These are phyloP conservation scores for Cornus suecica DNA, from an alignment of 148 eudicot genomes.

Conservation along the genomic window DNA sequence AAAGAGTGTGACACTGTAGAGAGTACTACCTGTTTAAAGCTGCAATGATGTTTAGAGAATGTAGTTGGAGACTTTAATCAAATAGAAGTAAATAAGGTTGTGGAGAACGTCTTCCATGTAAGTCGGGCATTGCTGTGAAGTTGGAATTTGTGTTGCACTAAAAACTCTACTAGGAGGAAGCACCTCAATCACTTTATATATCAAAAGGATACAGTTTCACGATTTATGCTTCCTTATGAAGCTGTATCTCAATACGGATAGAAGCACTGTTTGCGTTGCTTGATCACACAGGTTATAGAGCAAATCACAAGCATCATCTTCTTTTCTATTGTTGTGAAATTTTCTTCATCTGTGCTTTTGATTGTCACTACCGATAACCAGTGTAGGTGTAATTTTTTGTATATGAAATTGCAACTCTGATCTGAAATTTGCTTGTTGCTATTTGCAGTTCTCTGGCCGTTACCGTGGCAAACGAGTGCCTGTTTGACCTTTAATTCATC, in stretches of 20 bases:
- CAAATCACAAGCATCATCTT: not conserved
- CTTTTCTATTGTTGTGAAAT: not conserved
- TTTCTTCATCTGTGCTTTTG: conserved; percentile 44
- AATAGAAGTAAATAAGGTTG: not conserved
- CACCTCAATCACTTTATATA: not conserved
- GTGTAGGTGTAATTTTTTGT: conserved; percentile 53
- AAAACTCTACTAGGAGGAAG: not conserved
- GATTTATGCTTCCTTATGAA: not conserved
- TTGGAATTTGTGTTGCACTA: not conserved
- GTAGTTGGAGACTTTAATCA: not conserved
- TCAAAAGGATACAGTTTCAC: not conserved
- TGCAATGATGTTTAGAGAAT: not conserved
- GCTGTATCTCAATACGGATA: not conserved
- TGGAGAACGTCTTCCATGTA: not conserved
- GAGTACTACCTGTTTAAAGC: not conserved
- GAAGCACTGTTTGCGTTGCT: not conserved
- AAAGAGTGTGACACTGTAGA: not conserved
- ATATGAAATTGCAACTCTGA: conserved; percentile 6
- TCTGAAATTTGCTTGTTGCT: not conserved
- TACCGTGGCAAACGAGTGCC: conserved; percentile 87
- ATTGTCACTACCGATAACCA: conserved; percentile 68
- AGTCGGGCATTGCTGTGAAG: not conserved
- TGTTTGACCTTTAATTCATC: conserved; percentile 30
- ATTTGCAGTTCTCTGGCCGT: conserved; percentile 62
- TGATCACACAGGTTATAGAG: no score